Base-by-base conservation (phyloP, 2,329 filamentous ascomycete species). In the Aurifilum marmelostoma region DNA sequence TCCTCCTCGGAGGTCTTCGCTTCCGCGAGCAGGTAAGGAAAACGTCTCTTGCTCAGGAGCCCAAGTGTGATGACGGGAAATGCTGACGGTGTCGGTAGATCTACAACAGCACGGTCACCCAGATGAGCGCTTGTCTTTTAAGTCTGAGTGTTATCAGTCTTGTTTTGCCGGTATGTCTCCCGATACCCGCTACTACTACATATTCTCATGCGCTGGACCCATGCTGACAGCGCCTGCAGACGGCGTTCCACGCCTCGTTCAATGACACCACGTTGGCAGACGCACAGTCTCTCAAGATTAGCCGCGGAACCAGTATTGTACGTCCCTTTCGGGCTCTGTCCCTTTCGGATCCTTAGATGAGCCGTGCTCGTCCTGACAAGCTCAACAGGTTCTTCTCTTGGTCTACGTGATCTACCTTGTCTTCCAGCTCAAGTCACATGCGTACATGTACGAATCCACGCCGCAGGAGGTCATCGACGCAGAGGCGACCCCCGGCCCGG, bases 391-490 rank as follows among this genome's bases (percentile, higher is more conserved):
- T 65, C 83, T 97, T 11, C 85, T 97, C 1, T 77, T 97, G 43
- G 91, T 97, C 14, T 97, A 97, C 77, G 81, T 89, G 60, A 82
- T 97, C 24, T 97, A 97, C 76, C 87, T 97, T 43, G 77, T 97
- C 27, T 97, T 97, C 80, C 94, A 97, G 81, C 87, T 97, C 71
- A 97, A 97, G 80, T 96, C 93, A 1, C 94, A 97, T 77, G 87
- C 92, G 11, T 97, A 97, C 80, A 89, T 97, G 83, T 97, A 97
- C 74, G 92, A 94, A 79, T 96, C 93, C 73, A 97, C 92, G 6
- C 94, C 94, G 12, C 94, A 97, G 80, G 91, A 94, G 74, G 91
- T 97, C 70, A 96, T 97, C 72, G 94, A 97, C 74, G 93, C 96
- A 75, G 94, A 97, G 77, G 90, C 93, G 0, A 91, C 93, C 60